Base-by-base conservation (phyloP, 2,329 filamentous ascomycete species). In the Diplodia seriata region DNA sequence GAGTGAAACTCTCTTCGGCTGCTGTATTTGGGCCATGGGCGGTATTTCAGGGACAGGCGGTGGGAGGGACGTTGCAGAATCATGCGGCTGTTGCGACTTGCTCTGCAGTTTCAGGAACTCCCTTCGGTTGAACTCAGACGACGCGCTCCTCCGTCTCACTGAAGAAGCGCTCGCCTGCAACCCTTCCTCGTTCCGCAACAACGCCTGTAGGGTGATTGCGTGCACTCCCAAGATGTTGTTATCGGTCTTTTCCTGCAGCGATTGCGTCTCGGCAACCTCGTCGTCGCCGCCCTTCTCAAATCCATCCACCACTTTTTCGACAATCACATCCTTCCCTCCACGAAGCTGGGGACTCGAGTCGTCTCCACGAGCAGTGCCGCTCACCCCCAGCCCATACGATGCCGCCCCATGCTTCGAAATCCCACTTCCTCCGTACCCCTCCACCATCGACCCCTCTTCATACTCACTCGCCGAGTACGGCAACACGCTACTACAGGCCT, bases 121-220 rank as follows among this genome's bases (percentile, higher is more conserved):
- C 31, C 31, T 63, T 31, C 59, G 29, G 23, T 26, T 63, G 47
- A 38, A 51, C 12, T 63, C 59, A 26, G 59, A 63, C 31, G 59
- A 51, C 20, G 43, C 54, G 43, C 55, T 59, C 65, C 61, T 67
- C 29, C 65, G 31, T n/a, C 55, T 55, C 23, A 56, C 49, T 7
- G 38, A 53, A 20, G 61, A 63, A 4, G 57, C 66, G 51, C 47
- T 68, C 40, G 20, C 54, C 23, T 68, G 40, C 36, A 66, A 36
- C 5, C 47, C 63, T 33, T 64, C 65, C 38, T 67, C 63, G n/a
- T 69, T 56, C 9, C 66, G 55, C 26, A 68, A 20, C 20, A 70
- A 38, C 7, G 69, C 69, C 26, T 67, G 68, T 40, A 70, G 29
- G 38, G 69, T 70, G n/a, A 70, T 69, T 15, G 69, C 68, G 40